Conservation (phyloP, 306 rosid species). For the Luffa acutangula region DNA sequence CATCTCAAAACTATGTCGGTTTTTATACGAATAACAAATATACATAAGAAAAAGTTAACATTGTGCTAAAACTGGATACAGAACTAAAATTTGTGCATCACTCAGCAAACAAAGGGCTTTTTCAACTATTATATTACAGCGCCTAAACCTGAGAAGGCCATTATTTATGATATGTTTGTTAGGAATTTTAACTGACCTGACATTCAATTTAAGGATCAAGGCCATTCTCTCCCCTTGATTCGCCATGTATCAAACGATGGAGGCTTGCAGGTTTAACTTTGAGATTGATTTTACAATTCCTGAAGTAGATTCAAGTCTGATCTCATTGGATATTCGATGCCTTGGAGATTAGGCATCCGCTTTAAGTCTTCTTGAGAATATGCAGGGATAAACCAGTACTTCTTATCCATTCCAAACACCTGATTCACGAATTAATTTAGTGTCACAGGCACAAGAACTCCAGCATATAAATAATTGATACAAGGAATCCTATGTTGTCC, state of each 20-base stretch:
- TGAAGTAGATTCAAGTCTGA: constrained; percentile 36
- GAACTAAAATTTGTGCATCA: not conserved
- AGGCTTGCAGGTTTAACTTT: not conserved
- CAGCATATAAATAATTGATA: not conserved
- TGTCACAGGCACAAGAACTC: not conserved
- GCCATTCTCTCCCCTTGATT: not conserved
- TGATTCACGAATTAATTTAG: constrained; percentile 16
- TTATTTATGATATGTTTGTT: not conserved
- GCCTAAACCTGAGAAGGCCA: not conserved
- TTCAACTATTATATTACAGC: not conserved
- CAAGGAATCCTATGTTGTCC: not conserved
- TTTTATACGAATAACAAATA: not conserved
- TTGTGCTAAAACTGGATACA: not conserved
- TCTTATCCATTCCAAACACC: constrained; percentile 53
- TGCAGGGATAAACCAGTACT: constrained; percentile 62
- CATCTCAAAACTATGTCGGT: not conserved
- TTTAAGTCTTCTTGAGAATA: constrained; percentile 52
- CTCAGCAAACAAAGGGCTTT: not conserved
- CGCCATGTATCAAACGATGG: not conserved
- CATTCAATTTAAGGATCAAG: constrained; percentile 1
- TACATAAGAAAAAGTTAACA: not conserved
- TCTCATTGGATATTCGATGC: constrained; percentile 48
- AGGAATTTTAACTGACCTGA: not conserved
- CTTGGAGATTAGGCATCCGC: constrained; percentile 44
- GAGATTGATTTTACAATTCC: constrained; percentile 22